phyloP scores from a whole-genome alignment of 495 filamentous ascomycete genomes.

The Aspergillus conjunctus region DNA sequence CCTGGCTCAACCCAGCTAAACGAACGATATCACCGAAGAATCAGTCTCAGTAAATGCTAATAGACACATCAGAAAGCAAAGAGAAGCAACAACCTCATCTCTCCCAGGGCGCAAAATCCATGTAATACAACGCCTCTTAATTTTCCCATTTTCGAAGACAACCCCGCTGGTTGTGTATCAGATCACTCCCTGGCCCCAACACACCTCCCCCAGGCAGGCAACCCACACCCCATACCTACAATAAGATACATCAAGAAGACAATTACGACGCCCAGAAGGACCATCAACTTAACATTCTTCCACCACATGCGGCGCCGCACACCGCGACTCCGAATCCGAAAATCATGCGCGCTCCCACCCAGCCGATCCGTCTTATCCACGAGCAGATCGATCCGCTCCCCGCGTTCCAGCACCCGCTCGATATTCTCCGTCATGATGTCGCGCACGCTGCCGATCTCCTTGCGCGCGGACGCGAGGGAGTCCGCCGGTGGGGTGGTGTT shows the following conservation, averaged over 20 bases:
- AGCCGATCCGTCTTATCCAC: conserved; percentile 97
- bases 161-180: background rate
- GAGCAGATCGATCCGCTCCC: conserved; percentile 91
- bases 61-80: conserved; percentile 2
- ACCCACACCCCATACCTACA: conserved; percentile 72
- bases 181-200: conserved; percentile 33
- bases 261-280: conserved; percentile 76
- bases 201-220: conserved; percentile 62
- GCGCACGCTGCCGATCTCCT: conserved; percentile 88
- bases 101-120: no score
- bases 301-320: conserved; percentile 97
- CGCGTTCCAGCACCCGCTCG: conserved; percentile 89
- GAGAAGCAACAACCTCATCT: no score
- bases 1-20: background rate
- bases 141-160: background rate
- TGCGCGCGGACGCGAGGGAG: conserved; percentile 77
- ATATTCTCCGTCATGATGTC: conserved; percentile 99
- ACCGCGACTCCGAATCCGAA: conserved; percentile 79
- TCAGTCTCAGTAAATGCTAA: conserved; percentile 9
- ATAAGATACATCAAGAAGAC: conserved; percentile 82
- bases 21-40: background rate
- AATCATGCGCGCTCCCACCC: conserved; percentile 83
- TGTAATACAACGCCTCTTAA: no score
- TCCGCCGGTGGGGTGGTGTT: conserved; percentile 81
- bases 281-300: conserved; percentile 98